These are phyloP conservation scores for Trichophyton simii DNA, from an alignment of 2,329 filamentous ascomycete genomes.

Conservation along the genomic window DNA sequence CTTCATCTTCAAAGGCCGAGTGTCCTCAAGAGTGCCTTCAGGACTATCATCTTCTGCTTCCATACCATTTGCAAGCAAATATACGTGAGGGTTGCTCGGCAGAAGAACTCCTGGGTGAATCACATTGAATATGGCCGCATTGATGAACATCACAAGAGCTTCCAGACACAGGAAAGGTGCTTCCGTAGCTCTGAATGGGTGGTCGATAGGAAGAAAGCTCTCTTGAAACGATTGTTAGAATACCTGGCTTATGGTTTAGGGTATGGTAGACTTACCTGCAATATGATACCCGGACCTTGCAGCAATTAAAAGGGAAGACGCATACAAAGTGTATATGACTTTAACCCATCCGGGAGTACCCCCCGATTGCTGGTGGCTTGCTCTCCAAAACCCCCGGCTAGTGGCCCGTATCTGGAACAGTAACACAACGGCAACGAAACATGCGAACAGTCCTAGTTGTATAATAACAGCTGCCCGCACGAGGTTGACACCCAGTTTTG, in stretches of 20 bases:
- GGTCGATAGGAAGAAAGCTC: constrained; percentile 7
- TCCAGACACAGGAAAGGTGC: constrained; percentile 7
- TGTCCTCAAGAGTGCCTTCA: constrained; percentile 5
- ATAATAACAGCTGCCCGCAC: constrained; percentile 7
- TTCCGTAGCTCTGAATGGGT: constrained; percentile 7
- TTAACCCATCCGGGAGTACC: constrained; percentile 5
- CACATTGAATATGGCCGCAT: constrained; percentile 8
- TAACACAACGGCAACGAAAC: constrained; percentile 3
- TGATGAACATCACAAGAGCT: constrained; percentile 7
- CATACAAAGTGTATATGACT: constrained; percentile 8
- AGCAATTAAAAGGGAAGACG: constrained; percentile 9
- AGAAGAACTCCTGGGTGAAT: constrained; percentile 9
- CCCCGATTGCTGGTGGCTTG: background rate
- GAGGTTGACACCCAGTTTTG: constrained; percentile 7
- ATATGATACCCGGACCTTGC: constrained; percentile 10
- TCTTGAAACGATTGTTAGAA: background rate
- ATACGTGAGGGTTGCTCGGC: constrained; percentile 6
- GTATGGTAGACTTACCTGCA: constrained; percentile 3
- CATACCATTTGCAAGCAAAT: constrained; percentile 3
- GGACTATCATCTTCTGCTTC: constrained; percentile 7
- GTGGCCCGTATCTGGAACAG: constrained; percentile 6
- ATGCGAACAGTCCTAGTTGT: constrained; percentile 5
- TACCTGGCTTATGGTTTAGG: background rate
- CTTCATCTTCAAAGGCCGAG: constrained; percentile 5
- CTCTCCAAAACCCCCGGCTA: background rate